These are phyloP conservation scores for Nakaseomyces kungkrabaensis DNA, from an alignment of 1,139 yeast species.

Conservation along the genomic window DNA sequence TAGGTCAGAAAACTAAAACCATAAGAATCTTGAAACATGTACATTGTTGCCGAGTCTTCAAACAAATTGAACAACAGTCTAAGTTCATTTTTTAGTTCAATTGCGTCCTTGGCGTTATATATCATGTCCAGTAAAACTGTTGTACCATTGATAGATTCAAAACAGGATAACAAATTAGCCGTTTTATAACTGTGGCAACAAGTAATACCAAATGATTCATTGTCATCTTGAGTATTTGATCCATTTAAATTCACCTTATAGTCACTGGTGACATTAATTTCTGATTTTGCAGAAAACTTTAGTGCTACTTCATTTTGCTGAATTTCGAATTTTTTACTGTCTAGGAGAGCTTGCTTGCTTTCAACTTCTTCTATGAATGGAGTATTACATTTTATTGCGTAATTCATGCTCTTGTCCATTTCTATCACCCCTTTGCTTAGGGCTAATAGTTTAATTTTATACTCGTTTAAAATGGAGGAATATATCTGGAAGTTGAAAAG, in stretches of 20 bases:
- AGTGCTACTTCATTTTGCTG: neutral
- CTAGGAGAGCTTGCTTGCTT: neutral
- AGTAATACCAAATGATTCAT: neutral
- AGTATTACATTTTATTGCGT: neutral
- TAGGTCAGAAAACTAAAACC: conserved; percentile 19
- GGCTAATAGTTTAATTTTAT: neutral
- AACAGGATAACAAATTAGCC: neutral
- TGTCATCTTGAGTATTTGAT: neutral
- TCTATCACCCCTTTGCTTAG: neutral
- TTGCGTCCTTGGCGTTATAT: neutral
- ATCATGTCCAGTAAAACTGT: neutral
- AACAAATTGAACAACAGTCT: conserved; percentile 5
- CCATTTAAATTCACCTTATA: neutral
- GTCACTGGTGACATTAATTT: neutral
- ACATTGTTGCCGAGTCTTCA: conserved; percentile 9
- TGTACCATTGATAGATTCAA: neutral
- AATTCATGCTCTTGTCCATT: neutral
- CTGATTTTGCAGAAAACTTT: neutral
- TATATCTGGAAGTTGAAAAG: neutral
- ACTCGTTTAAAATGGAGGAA: neutral
- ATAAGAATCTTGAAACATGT: conserved; percentile 13
- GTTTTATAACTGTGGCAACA: neutral
- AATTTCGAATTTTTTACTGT: neutral
- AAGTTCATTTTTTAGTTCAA: neutral
- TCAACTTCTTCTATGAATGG: neutral